Evolutionary conservation across 805 yeast species (phyloP), one percentile per base, ranked within the genome.

Genomic region (Torulaspora delbrueckii): DNA sequence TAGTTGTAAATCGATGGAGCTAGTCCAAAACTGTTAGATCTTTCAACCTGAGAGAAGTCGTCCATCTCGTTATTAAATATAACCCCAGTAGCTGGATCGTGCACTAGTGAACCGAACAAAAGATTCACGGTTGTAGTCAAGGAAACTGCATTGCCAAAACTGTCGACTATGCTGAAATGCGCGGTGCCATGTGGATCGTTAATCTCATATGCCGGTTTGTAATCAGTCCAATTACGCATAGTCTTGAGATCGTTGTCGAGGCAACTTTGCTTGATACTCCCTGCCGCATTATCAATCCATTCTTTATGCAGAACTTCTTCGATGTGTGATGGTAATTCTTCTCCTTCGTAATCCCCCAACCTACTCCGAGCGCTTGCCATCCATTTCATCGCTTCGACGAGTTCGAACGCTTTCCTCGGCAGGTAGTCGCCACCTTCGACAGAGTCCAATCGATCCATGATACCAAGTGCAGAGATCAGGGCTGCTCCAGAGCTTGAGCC

Each of bases 311-410:
- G 58, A 36, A 81, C 76, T 40, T 75, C 70, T 0, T 62, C 49
- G 24, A 80, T 73, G 26, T 75, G 67, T 2, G 60, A 50, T 3
- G 66, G 65, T 28, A 68, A 57, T 9, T 54, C 46, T 10, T 47
- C 51, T 1, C 60, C 49, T 7, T 51, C 65, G 33, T 66, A 81
- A 57, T 88, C 96, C 0, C 98, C 98, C 22, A 91, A 72, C 54
- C 87, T 77, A n/a, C 90, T 79, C 51, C 97, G 74, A 0, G 84
- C 91, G 9, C 91, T 76, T 0, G 90, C 86, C 77, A 88, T 76
- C 96, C 96, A 91, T 65, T 91, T 91, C 95, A 91, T 87, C 2
- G 85, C 69, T 66, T 91, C 99, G 8, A 88, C 69, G 6, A 88
- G 60, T 45, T 86, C 72, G 57, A 86, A 97, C 2, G 81, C 70